Conservation (phyloP, 805 yeast species). For the Henningerozyma blattae region DNA sequence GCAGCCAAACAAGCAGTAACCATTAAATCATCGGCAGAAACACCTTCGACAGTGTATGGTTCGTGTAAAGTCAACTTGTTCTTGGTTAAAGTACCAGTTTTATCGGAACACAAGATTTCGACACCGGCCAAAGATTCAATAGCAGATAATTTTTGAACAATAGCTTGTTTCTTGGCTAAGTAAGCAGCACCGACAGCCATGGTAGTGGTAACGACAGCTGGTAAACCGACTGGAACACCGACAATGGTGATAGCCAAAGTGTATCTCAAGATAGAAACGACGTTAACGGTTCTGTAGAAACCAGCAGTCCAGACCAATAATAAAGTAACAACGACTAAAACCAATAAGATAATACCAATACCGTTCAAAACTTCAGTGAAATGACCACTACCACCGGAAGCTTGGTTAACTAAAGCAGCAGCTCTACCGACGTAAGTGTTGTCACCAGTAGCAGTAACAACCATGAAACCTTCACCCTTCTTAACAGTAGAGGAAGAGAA, state of each 20-base stretch:
- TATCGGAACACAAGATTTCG: conserved; percentile 94
- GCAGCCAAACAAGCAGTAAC: conserved; percentile 97
- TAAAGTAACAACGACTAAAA: conserved; percentile 77
- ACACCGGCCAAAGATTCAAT: conserved; percentile 97
- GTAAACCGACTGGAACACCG: conserved; percentile 98
- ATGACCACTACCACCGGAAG: conserved; percentile 88
- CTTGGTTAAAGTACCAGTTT: conserved; percentile 96
- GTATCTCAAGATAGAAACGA: conserved; percentile 82
- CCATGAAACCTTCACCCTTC: conserved; percentile 91
- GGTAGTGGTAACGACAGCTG: conserved; percentile 97
- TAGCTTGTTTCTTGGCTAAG: conserved; percentile 93
- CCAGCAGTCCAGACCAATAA: conserved; percentile 85
- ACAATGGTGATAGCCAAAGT: conserved; percentile 91
- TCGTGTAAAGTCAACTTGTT: conserved; percentile 91
- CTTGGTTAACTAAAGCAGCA: conserved; percentile 91
- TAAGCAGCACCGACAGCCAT: conserved; percentile 99
- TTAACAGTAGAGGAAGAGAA: conserved; percentile 92
- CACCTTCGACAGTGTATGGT: conserved; percentile 97
- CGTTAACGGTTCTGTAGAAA: conserved; percentile 83
- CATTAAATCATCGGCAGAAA: conserved; percentile 91
- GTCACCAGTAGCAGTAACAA: conserved; percentile 93
- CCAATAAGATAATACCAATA: conserved; percentile 87
- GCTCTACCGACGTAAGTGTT: conserved; percentile 95
- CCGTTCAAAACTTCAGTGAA: conserved; percentile 96
- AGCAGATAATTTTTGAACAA: conserved; percentile 93